These are phyloP conservation scores for Botrytis deweyae DNA, from an alignment of 2,329 filamentous ascomycete genomes.

Conservation along the genomic window DNA sequence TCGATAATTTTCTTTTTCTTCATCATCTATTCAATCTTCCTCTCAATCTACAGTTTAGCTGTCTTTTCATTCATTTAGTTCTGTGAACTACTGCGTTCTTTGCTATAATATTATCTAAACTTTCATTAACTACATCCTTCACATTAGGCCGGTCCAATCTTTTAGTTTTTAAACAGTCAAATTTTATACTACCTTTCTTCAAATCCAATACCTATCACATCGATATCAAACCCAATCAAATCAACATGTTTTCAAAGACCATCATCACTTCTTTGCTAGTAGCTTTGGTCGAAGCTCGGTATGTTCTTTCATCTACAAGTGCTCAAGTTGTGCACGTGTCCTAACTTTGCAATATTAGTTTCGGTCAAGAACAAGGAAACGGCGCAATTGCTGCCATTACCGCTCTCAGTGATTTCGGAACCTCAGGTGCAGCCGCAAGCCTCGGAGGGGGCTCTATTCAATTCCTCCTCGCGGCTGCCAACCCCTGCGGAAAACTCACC, in stretches of 20 bases:
- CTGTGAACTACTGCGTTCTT: slow-evolving; percentile 34
- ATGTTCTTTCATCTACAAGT: slow-evolving; percentile 17
- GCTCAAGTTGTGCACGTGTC: not conserved
- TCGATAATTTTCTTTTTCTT: not conserved
- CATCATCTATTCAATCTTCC: slow-evolving; percentile 8
- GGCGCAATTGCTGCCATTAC: slow-evolving; percentile 52
- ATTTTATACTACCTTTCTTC: not conserved
- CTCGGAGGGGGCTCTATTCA: slow-evolving; percentile 61
- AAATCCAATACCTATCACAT: slow-evolving; percentile 18
- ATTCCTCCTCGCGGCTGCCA: slow-evolving; percentile 62
- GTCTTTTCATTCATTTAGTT: slow-evolving; percentile 36
- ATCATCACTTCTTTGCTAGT: slow-evolving; percentile 32
- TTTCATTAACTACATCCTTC: slow-evolving; percentile 32
- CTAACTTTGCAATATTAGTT: slow-evolving; percentile 42
- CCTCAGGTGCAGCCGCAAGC: slow-evolving; percentile 60
- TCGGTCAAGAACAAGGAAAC: slow-evolving; percentile 58
- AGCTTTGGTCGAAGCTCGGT: slow-evolving; percentile 38
- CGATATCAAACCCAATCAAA: slow-evolving; percentile 7
- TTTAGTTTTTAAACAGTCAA: slow-evolving; percentile 22
- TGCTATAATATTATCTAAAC: slow-evolving; percentile 16
- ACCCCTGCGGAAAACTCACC: slow-evolving; percentile 64
- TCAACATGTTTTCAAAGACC: slow-evolving; percentile 35
- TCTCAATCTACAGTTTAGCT: slow-evolving; percentile 15
- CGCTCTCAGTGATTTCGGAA: slow-evolving; percentile 54
- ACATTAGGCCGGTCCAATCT: slow-evolving; percentile 33